These are phyloP conservation scores for Carallia brachiata DNA, from an alignment of 345 rosid genomes.

Conservation along the genomic window DNA sequence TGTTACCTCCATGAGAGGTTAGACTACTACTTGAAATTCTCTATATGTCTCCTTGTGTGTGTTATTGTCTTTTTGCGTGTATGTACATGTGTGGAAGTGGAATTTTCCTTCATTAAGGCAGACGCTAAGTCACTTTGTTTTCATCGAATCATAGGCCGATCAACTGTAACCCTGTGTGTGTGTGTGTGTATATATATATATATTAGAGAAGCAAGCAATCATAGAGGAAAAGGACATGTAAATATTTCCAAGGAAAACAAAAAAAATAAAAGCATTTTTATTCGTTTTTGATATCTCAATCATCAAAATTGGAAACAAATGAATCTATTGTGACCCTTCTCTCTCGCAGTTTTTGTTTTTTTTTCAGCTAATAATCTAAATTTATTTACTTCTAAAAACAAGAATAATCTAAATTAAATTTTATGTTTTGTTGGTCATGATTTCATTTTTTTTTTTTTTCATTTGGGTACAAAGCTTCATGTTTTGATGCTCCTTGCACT, in stretches of 20 bases:
- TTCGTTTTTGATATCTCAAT: background rate
- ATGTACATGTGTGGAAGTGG: no score
- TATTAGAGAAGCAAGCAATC: background rate
- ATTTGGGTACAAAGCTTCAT: no score
- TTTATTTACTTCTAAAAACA: no score
- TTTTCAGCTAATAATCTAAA: background rate
- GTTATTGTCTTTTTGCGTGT: no score
- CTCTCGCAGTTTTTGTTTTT: background rate
- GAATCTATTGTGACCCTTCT: background rate
- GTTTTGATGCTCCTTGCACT: no score
- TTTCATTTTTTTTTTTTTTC: background rate
- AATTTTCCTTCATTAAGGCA: background rate
- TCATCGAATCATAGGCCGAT: background rate
- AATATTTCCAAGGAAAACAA: background rate
- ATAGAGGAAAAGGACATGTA: background rate
- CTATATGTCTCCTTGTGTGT: no score
- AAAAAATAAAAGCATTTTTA: background rate
- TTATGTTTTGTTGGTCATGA: no score
- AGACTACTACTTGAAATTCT: background rate
- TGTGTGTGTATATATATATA: background rate
- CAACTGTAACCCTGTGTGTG: background rate
- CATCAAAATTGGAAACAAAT: background rate
- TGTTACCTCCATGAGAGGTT: constrained; percentile 78
- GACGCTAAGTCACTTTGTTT: background rate
- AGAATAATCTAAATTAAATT: no score